phyloP scores from a whole-genome alignment of 768 basidiomycete genomes.

The Collybia nuda region DNA sequence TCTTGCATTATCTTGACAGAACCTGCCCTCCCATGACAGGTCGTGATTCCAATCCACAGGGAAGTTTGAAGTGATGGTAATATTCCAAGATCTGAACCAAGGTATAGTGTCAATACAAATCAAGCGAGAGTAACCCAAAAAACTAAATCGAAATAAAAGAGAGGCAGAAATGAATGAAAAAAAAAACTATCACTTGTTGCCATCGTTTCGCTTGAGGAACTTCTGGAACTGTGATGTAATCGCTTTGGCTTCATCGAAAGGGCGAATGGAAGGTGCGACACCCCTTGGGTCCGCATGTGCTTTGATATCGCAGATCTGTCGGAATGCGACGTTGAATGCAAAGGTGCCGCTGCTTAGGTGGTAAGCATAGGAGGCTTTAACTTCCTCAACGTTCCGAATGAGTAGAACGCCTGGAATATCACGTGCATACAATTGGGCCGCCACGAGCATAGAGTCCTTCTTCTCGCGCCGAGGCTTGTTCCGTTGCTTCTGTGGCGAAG shows the following conservation, averaged over 20 bases:
- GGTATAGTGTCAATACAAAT: no score
- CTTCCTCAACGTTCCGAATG: slow-evolving; percentile 32
- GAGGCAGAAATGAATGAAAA: background rate
- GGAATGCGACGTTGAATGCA: slow-evolving; percentile 56
- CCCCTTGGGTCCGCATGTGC: slow-evolving; percentile 37
- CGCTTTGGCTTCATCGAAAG: slow-evolving; percentile 40
- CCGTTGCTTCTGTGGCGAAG: slow-evolving; percentile 6
- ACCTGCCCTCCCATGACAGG: no score
- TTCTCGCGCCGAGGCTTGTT: slow-evolving; percentile 15
- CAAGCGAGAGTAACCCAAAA: background rate
- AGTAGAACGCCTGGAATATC: slow-evolving; percentile 24
- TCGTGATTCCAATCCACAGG: no score
- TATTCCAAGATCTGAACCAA: no score
- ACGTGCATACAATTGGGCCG: slow-evolving; percentile 25
- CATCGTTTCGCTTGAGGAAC: slow-evolving; percentile 16
- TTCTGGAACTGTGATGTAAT: slow-evolving; percentile 27
- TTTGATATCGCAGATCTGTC: slow-evolving; percentile 54
- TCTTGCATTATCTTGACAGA: no score
- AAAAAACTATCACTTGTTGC: background rate
- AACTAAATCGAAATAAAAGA: background rate
- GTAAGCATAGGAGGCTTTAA: slow-evolving; percentile 64
- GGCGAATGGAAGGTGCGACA: slow-evolving; percentile 27
- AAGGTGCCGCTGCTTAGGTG: slow-evolving; percentile 26
- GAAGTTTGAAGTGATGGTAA: no score
- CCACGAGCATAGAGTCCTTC: slow-evolving; percentile 22